phyloP scores from a whole-genome alignment of 805 yeast species.

The Komagataella pastoris region DNA sequence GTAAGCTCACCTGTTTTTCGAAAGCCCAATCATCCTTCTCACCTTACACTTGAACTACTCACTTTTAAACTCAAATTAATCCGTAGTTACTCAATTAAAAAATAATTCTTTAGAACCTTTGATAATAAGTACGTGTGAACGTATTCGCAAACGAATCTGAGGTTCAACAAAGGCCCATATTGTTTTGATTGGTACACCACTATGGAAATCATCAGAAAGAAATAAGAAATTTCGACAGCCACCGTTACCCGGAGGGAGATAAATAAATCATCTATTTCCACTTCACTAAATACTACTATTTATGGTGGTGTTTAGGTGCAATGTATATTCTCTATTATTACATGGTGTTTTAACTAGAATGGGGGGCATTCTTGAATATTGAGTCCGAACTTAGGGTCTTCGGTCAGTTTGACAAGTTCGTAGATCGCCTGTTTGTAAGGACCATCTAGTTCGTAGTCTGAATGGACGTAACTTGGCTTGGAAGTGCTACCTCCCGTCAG shows the following conservation, averaged over 20 bases:
- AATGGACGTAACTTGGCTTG: slow-evolving; percentile 82
- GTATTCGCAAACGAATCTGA: background rate
- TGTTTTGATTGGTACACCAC: background rate
- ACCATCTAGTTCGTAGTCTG: slow-evolving; percentile 46
- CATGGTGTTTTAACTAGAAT: slow-evolving; percentile 18
- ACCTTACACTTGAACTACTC: background rate
- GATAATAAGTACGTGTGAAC: background rate
- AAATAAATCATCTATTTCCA: no score
- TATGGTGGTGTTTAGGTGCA: background rate
- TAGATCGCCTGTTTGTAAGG: slow-evolving; percentile 29
- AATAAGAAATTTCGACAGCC: background rate
- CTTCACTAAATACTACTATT: no score
- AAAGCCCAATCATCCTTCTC: background rate
- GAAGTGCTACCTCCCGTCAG: slow-evolving; percentile 69
- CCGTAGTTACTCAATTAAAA: background rate
- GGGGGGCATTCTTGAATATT: slow-evolving; percentile 52
- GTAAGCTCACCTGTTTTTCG: background rate
- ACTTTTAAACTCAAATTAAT: background rate
- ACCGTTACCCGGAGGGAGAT: background rate
- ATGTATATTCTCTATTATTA: background rate
- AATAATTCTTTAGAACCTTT: background rate
- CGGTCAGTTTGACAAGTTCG: slow-evolving; percentile 43
- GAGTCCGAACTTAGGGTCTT: slow-evolving; percentile 61
- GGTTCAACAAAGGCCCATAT: background rate
- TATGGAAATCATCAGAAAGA: background rate